Conservation (phyloP, 2,329 filamentous ascomycete species). For the Orbilia oligospora region DNA sequence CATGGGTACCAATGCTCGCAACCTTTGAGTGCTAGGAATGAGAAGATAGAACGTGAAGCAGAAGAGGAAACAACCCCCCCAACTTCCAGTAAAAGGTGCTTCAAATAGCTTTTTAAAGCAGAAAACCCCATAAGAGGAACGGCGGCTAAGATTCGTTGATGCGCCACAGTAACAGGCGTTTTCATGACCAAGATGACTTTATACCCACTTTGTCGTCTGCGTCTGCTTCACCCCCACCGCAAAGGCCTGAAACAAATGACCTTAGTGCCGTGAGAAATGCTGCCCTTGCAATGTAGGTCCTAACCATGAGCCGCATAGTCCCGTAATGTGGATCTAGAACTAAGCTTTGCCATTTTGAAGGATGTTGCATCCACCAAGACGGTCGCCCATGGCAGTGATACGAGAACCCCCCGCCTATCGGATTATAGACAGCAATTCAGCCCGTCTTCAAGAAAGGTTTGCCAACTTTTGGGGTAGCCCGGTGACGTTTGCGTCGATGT, state of each 20-base stretch:
- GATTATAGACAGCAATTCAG: slow-evolving; percentile 50
- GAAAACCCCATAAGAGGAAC: slow-evolving; percentile 31
- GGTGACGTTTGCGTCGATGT: slow-evolving; percentile 54
- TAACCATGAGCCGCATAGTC: slow-evolving; percentile 42
- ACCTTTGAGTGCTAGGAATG: slow-evolving; percentile 60
- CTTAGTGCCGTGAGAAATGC: slow-evolving; percentile 48
- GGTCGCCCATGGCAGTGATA: slow-evolving; percentile 46
- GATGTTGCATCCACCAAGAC: slow-evolving; percentile 41
- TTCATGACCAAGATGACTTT: slow-evolving; percentile 58
- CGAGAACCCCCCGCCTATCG: slow-evolving; percentile 55
- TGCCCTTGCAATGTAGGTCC: slow-evolving; percentile 56
- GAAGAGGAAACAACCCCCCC: slow-evolving; percentile 48
- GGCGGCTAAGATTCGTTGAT: slow-evolving; percentile 40
- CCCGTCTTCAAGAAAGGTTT: slow-evolving; percentile 58
- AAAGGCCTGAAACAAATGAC: slow-evolving; percentile 33
- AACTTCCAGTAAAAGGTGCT: slow-evolving; percentile 55
- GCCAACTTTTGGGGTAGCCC: slow-evolving; percentile 57
- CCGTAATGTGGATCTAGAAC: slow-evolving; percentile 52
- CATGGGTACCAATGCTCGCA: slow-evolving; percentile 60
- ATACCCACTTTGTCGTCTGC: slow-evolving; percentile 41
- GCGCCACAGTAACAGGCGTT: slow-evolving; percentile 47
- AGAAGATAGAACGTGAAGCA: slow-evolving; percentile 61
- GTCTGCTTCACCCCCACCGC: slow-evolving; percentile 44
- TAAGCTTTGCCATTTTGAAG: slow-evolving; percentile 39
- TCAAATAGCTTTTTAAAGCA: slow-evolving; percentile 23